phyloP scores from a whole-genome alignment of 805 yeast species.

The Candida piceae region DNA sequence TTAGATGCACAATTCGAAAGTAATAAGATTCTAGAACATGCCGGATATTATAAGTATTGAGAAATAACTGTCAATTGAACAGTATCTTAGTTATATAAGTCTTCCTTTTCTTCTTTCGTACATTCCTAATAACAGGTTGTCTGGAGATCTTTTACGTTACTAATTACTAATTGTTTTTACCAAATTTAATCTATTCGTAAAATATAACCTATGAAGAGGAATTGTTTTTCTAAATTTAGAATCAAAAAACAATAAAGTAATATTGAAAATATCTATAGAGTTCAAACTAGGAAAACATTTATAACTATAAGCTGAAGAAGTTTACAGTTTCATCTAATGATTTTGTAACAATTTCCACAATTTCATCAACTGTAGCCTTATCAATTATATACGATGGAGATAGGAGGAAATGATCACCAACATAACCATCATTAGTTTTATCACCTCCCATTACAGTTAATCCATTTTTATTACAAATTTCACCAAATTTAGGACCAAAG shows the following conservation, averaged over 20 bases:
- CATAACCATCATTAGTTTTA: conserved; percentile 35
- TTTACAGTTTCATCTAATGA: conserved; percentile 9
- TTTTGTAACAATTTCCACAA: conserved; percentile 9
- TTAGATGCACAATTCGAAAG: conserved; percentile 12
- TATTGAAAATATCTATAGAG: too few relatives aligned
- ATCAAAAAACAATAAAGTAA: too few relatives aligned
- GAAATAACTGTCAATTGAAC: too few relatives aligned
- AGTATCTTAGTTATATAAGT: too few relatives aligned
- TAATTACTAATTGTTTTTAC: too few relatives aligned
- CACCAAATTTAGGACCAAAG: conserved; percentile 30
- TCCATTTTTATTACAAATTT: conserved; percentile 35
- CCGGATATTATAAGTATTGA: neutral
- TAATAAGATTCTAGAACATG: conserved; percentile 9
- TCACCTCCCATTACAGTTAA: conserved; percentile 36
- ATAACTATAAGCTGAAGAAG: neutral
- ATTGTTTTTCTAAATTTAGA: too few relatives aligned
- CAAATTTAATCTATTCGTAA: too few relatives aligned
- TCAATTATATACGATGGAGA: conserved; percentile 41
- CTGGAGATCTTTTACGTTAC: too few relatives aligned
- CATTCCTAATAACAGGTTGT: too few relatives aligned
- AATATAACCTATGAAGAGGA: too few relatives aligned
- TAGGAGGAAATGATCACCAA: conserved; percentile 42
- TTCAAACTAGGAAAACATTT: too few relatives aligned
- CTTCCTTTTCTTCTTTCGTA: too few relatives aligned
- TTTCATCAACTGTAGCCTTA: conserved; percentile 23